Evolutionary conservation across 2,329 filamentous ascomycete genomes (phyloP).

Genomic region (Aspergillus felis): DNA sequence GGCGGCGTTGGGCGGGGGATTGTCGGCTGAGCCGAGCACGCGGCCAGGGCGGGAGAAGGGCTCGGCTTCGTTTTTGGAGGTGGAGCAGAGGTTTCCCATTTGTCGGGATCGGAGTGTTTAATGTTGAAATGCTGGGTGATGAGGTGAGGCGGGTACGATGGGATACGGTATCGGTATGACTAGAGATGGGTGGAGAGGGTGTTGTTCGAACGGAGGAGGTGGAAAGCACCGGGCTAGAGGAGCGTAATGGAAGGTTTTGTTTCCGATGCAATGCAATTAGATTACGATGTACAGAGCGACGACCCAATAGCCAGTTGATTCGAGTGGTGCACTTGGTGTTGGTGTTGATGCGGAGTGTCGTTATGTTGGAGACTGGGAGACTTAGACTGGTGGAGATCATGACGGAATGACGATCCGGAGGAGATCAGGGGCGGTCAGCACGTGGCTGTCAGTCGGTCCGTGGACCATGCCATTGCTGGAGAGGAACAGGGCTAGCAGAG

Average conservation of each 20-base stretch:
- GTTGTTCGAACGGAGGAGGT: too few relatives aligned
- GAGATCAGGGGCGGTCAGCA: slow-evolving; percentile 2
- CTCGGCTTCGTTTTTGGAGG: slow-evolving; percentile 56
- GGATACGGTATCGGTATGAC: neutral
- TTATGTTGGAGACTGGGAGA: neutral
- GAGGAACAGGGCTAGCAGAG: neutral
- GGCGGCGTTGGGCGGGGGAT: slow-evolving; percentile 31
- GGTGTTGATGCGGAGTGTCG: neutral
- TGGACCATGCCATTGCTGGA: neutral
- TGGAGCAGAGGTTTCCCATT: slow-evolving; percentile 89
- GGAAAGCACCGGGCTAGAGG: too few relatives aligned
- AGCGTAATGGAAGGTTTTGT: neutral
- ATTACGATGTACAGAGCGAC: too few relatives aligned
- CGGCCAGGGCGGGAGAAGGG: slow-evolving; percentile 71
- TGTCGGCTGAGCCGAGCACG: slow-evolving; percentile 56
- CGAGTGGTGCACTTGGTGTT: neutral
- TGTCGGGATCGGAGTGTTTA: neutral
- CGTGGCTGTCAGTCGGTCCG: neutral
- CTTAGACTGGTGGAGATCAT: neutral
- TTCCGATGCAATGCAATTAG: too few relatives aligned
- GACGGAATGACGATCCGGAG: slow-evolving; percentile 3
- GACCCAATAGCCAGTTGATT: too few relatives aligned
- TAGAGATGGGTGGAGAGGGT: neutral
- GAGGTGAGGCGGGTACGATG: slow-evolving; percentile 3
- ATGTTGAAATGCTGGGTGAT: slow-evolving; percentile 1